Evolutionary conservation across 371 early-diverging fungal species (phyloP).

Genomic region (Actinomortierella wolfii): DNA sequence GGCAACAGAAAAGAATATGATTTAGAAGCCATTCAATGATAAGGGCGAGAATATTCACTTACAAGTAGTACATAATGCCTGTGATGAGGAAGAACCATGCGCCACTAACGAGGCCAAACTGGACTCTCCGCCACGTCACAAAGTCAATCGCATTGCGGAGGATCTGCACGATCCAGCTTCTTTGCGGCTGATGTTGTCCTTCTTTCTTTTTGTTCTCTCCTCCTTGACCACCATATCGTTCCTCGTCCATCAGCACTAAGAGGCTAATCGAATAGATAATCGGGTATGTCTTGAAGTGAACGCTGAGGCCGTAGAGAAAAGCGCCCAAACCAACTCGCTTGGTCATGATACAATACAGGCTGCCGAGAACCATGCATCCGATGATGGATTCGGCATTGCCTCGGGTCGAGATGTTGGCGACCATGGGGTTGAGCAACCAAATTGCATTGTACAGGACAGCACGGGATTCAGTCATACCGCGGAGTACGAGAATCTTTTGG

Average conservation of each 20-base stretch:
- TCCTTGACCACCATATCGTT: constrained; percentile 9
- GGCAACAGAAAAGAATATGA: background rate
- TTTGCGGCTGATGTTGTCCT: constrained; percentile 5
- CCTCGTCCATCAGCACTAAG: constrained; percentile 64
- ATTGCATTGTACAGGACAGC: constrained; percentile 58
- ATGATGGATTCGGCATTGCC: constrained; percentile 93
- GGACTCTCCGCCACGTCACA: constrained; percentile 61
- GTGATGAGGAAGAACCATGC: constrained; percentile 72
- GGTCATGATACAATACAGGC: constrained; percentile 70
- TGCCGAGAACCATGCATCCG: constrained; percentile 75
- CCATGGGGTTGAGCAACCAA: constrained; percentile 95
- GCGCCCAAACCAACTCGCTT: constrained; percentile 63
- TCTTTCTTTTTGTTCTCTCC: constrained; percentile 9
- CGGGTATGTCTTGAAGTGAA: constrained; percentile 98
- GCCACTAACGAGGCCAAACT: constrained; percentile 76
- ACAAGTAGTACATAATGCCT: constrained; percentile 74
- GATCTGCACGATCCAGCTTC: constrained; percentile 14
- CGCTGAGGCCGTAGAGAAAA: constrained; percentile 85
- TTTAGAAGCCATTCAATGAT: constrained; percentile 4
- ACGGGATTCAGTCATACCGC: constrained; percentile 56
- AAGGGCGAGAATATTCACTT: constrained; percentile 16
- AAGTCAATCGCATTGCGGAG: constrained; percentile 40
- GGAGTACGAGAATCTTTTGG: constrained; percentile 55
- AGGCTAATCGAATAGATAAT: constrained; percentile 88
- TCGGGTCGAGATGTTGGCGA: constrained; percentile 93